Conservation (phyloP, 257 asterid species). For the Plantago major region DNA sequence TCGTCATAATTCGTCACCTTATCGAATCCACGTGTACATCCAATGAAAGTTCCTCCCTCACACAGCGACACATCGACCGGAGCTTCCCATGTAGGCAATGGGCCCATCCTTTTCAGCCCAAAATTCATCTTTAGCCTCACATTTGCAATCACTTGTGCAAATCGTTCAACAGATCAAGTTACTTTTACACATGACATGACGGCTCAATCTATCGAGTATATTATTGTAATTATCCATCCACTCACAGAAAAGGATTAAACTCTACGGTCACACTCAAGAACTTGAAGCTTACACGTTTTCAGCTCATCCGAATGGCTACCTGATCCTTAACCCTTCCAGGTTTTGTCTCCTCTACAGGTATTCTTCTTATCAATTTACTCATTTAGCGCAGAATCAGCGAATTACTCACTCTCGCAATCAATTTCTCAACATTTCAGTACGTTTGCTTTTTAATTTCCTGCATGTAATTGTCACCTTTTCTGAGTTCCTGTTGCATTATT, state of each 20-base stretch:
- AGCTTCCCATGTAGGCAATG: slow-evolving; percentile 6
- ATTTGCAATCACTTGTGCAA: neutral
- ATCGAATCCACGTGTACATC: neutral
- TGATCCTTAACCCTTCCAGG: slow-evolving; percentile 21
- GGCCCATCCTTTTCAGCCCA: neutral
- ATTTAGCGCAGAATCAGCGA: neutral
- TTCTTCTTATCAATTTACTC: too few relatives aligned
- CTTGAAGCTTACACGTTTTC: neutral
- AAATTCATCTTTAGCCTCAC: neutral
- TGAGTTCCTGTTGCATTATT: too few relatives aligned
- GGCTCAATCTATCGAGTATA: too few relatives aligned
- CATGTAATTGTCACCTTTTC: too few relatives aligned
- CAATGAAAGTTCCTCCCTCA: neutral
- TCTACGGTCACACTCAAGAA: slow-evolving; percentile 4
- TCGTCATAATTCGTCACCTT: too few relatives aligned
- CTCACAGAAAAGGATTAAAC: neutral
- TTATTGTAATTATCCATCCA: too few relatives aligned
- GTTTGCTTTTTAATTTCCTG: too few relatives aligned
- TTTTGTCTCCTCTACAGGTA: slow-evolving; percentile 1
- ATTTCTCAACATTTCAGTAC: too few relatives aligned
- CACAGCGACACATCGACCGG: neutral
- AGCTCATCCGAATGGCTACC: neutral
- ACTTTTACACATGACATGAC: neutral
- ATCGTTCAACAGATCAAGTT: too few relatives aligned
- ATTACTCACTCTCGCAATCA: neutral